Conservation (phyloP, 225 moss, liverwort and hornwort species). For the Bryum argenteum region DNA sequence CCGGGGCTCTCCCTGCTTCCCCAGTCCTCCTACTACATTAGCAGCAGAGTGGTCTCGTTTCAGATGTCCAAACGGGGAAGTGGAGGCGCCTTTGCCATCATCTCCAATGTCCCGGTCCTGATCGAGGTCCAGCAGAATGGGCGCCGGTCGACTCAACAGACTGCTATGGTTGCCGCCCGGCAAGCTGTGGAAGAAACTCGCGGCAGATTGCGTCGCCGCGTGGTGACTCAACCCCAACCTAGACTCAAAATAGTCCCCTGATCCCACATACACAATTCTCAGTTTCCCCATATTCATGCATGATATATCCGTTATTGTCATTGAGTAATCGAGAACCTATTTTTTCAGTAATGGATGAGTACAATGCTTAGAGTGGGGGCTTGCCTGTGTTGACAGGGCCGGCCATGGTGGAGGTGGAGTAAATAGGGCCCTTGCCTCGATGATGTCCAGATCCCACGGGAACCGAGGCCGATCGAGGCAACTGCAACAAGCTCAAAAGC, state of each 20-base stretch:
- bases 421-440: slow-evolving; percentile 57
- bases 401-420: slow-evolving; percentile 40
- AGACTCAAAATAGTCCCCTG: slow-evolving; percentile 47
- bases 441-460: slow-evolving; percentile 21
- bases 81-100: slow-evolving; percentile 31
- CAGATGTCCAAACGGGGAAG: slow-evolving; percentile 32
- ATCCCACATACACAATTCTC: too few species aligned
- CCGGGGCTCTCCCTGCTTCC: slow-evolving; percentile 53
- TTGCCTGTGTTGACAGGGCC: slow-evolving; percentile 57
- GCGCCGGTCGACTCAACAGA: slow-evolving; percentile 24
- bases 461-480: slow-evolving; percentile 48
- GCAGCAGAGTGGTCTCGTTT: slow-evolving; percentile 28
- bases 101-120: slow-evolving; percentile 41
- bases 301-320: too few species aligned
- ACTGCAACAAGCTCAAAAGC: slow-evolving; percentile 66
- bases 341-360: too few species aligned
- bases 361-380: neutral
- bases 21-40: neutral
- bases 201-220: slow-evolving; percentile 20
- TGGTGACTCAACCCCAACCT: slow-evolving; percentile 36
- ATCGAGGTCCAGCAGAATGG: slow-evolving; percentile 50
- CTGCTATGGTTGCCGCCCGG: slow-evolving; percentile 24
- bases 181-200: slow-evolving; percentile 46
- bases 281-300: too few species aligned
- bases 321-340: too few species aligned